Percentiles rank a stretch among this genome's conserved stretches.
phyloP scores from a whole-genome alignment of 2,329 filamentous ascomycete species.

The Fusarium devonianum region DNA sequence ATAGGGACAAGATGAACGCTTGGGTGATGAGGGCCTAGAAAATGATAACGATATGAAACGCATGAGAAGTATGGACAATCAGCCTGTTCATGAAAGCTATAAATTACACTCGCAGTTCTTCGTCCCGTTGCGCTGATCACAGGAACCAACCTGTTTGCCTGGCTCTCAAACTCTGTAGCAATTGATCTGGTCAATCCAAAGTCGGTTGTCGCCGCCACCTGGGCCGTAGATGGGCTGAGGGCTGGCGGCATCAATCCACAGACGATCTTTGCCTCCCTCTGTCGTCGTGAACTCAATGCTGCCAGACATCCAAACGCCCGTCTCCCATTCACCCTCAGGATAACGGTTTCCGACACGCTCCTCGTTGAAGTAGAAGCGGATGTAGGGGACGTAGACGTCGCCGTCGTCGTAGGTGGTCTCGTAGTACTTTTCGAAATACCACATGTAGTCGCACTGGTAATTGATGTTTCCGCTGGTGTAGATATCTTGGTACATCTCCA shows the following conservation, averaged over 20 bases:
- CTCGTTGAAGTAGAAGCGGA: slow-evolving; percentile 3
- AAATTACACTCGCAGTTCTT: no score
- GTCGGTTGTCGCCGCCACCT: neutral
- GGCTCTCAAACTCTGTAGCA: neutral
- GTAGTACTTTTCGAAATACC: slow-evolving; percentile 8
- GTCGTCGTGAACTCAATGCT: slow-evolving; percentile 1
- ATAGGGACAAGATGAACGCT: no score
- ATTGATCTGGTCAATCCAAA: neutral
- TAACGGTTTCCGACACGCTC: slow-evolving; percentile 1
- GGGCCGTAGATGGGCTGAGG: slow-evolving; percentile 9
- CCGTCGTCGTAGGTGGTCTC: neutral
- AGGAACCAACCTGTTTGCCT: no score
- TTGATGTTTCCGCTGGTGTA: neutral
- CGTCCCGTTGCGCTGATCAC: no score
- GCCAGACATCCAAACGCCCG: neutral
- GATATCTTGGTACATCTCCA: slow-evolving; percentile 18
- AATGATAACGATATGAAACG: no score
- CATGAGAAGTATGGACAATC: no score
- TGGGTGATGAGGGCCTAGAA: no score
- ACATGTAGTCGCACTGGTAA: slow-evolving; percentile 3
- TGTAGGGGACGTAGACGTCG: neutral
- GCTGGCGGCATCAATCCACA: slow-evolving; percentile 12
- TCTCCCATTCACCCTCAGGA: neutral
- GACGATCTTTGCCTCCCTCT: neutral
- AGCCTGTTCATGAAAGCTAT: no score